Percentiles rank a stretch among this genome's conserved stretches.
These are phyloP conservation scores for Berberis vulgaris DNA, from an alignment of 164 flowering plant species.

Conservation along the genomic window DNA sequence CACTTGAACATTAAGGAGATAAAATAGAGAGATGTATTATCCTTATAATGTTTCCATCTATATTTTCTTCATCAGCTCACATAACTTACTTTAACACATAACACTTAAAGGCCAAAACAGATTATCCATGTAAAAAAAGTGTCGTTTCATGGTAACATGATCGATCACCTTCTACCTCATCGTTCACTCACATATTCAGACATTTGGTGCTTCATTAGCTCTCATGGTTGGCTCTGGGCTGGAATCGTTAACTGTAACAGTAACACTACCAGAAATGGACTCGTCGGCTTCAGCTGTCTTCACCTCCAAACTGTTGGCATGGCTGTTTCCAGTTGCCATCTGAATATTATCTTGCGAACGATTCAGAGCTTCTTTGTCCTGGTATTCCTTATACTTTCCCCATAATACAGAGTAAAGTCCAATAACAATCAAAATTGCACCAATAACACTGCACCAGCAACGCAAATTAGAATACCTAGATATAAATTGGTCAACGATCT, in stretches of 20 bases:
- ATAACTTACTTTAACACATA: too few species aligned
- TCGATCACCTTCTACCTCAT: too few species aligned
- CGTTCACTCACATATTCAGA: neutral
- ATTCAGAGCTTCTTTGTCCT: conserved; percentile 37
- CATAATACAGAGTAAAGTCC: conserved; percentile 84
- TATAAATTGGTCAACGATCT: neutral
- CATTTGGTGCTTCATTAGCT: conserved; percentile 25
- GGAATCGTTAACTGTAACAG: conserved; percentile 11
- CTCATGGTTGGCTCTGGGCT: conserved; percentile 18
- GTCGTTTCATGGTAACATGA: too few species aligned
- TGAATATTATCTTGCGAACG: conserved; percentile 14
- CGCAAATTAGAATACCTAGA: neutral
- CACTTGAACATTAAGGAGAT: too few species aligned
- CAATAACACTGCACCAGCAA: conserved; percentile 49
- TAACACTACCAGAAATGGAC: conserved; percentile 1
- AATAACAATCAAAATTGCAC: conserved; percentile 56
- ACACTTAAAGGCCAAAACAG: too few species aligned
- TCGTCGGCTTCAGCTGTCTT: conserved; percentile 26
- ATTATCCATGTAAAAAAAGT: too few species aligned
- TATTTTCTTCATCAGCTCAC: too few species aligned
- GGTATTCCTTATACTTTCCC: conserved; percentile 82
- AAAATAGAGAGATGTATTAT: too few species aligned
- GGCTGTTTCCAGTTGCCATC: conserved; percentile 25
- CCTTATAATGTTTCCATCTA: too few species aligned
- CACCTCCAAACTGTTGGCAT: conserved; percentile 20